Evolutionary conservation across 257 asterid species (phyloP).

Genomic region (Plantago ovata): DNA sequence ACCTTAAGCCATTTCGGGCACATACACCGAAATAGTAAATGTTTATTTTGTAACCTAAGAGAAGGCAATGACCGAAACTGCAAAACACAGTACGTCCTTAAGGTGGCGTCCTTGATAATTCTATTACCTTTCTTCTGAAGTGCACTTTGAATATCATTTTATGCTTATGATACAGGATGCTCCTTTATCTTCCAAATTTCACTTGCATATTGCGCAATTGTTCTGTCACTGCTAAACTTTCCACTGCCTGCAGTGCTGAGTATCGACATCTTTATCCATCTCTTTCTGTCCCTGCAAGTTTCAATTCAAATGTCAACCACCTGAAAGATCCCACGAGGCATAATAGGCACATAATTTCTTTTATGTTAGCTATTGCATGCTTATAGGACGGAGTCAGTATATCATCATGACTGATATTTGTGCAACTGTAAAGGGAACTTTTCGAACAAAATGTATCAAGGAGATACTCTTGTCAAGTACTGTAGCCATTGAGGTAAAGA

Average conservation of each 20-base stretch:
- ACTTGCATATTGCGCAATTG: slow-evolving; percentile 84
- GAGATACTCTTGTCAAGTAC: no score
- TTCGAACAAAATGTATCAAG: no score
- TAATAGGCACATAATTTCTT: no score
- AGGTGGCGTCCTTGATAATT: not conserved
- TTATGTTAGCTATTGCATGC: no score
- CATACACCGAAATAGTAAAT: no score
- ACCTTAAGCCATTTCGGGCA: not conserved
- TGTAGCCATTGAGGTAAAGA: no score
- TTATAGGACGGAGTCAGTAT: no score
- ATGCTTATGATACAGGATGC: slow-evolving; percentile 45
- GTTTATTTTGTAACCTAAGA: no score
- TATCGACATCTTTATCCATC: slow-evolving; percentile 92
- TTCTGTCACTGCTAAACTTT: slow-evolving; percentile 92
- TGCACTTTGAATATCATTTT: slow-evolving; percentile 2
- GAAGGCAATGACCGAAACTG: not conserved
- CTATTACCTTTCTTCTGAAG: not conserved
- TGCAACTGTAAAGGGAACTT: no score
- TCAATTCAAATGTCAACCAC: slow-evolving; percentile 6
- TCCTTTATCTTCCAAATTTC: slow-evolving; percentile 81
- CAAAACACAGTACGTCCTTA: not conserved
- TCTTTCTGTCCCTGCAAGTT: slow-evolving; percentile 80
- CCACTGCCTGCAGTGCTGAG: slow-evolving; percentile 97
- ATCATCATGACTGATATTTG: no score
- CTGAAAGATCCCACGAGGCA: not conserved